Evolutionary conservation across 495 filamentous ascomycete species (phyloP).

Genomic region (Lepidopterella palustris): DNA sequence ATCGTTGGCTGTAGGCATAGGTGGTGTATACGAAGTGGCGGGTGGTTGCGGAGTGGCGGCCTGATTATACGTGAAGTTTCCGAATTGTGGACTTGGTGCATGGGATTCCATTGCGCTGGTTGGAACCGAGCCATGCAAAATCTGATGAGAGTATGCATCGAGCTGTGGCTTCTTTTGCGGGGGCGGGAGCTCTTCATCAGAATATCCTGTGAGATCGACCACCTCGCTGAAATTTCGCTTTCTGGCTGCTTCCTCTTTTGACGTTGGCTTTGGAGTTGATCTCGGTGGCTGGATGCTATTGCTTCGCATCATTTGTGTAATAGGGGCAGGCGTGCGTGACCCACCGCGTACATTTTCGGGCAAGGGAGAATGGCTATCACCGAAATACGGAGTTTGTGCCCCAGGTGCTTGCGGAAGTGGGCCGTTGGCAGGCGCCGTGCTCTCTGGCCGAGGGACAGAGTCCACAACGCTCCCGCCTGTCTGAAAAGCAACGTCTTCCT

Average conservation of each 20-base stretch:
- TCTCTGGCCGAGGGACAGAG: not conserved
- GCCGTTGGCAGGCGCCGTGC: not conserved
- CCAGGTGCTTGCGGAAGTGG: slow-evolving; percentile 1
- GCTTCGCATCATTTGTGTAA: slow-evolving; percentile 20
- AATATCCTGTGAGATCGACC: slow-evolving; percentile 42
- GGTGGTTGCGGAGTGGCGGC: not conserved
- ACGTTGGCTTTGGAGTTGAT: slow-evolving; percentile 21
- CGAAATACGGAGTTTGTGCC: not conserved
- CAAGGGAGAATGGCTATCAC: slow-evolving; percentile 1
- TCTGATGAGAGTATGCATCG: not conserved
- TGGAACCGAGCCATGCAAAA: not conserved
- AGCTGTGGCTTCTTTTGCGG: slow-evolving; percentile 24
- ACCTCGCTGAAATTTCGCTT: slow-evolving; percentile 46
- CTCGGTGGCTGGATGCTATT: not conserved
- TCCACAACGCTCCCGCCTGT: not conserved
- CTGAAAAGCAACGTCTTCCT: not conserved
- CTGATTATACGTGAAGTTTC: not conserved
- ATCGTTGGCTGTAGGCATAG: slow-evolving; percentile 29
- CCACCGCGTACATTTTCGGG: not conserved
- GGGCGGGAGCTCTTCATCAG: slow-evolving; percentile 38
- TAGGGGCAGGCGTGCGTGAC: slow-evolving; percentile 1
- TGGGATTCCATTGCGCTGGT: not conserved
- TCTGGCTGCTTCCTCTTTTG: slow-evolving; percentile 40
- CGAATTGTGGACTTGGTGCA: not conserved
- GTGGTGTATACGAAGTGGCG: not conserved